A percentile compares a stretch with the other conserved stretches of the same genome.
Evolutionary conservation across 768 basidiomycete genomes (phyloP).

Genomic region (Chlorophyllum brunneum): DNA sequence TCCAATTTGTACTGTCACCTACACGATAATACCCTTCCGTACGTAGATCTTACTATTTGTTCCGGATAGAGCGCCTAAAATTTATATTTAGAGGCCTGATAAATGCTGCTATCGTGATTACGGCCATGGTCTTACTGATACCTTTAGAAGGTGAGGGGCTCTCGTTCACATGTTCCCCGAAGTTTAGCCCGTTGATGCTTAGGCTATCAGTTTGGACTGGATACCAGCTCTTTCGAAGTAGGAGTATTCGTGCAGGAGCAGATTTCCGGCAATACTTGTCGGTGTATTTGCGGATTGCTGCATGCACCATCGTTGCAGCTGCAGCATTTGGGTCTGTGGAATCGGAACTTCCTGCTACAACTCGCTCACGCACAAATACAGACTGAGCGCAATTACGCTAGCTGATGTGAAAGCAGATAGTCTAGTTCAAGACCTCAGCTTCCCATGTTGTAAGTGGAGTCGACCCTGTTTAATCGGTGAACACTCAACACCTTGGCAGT

Average conservation of each 20-base stretch:
- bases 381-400: slow-evolving; percentile 2
- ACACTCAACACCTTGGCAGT: neutral
- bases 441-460: slow-evolving; percentile 1
- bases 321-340: slow-evolving; percentile 1
- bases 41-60: neutral
- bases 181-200: neutral
- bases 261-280: slow-evolving; percentile 9
- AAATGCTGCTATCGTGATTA: slow-evolving; percentile 5
- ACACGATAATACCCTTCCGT: neutral
- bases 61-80: neutral
- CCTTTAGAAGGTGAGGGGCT: slow-evolving; percentile 5
- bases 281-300: slow-evolving; percentile 5
- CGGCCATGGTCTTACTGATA: slow-evolving; percentile 5
- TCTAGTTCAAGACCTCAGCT: slow-evolving; percentile 7
- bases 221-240: slow-evolving; percentile 3
- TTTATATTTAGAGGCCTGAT: neutral
- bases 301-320: neutral
- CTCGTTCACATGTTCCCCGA: neutral
- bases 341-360: no score
- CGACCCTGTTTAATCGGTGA: neutral
- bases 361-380: neutral
- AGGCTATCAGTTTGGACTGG: slow-evolving; percentile 5
- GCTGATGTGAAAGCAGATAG: neutral
- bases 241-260: neutral
- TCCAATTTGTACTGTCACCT: slow-evolving; percentile 10